Conservation (phyloP, 148 eudicot species). For the Suaeda aralocaspica region DNA sequence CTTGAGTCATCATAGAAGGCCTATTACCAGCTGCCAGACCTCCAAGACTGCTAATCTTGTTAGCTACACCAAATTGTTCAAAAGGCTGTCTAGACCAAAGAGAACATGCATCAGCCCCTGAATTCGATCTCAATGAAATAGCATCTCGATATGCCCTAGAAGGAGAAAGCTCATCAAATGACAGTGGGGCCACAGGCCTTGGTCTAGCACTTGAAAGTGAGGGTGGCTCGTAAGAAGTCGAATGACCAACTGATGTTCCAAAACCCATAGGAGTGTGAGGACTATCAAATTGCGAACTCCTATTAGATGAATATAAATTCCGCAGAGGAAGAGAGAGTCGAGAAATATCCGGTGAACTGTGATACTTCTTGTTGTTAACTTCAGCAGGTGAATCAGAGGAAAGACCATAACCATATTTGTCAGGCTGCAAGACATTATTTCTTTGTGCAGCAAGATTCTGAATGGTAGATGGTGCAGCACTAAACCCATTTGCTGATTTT, state of each 20-base stretch:
- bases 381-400: constrained; percentile 36
- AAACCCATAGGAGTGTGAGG: constrained; percentile 34
- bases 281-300: constrained; percentile 38
- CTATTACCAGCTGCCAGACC: constrained; percentile 26
- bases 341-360: constrained; percentile 87
- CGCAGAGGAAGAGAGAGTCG: constrained; percentile 52
- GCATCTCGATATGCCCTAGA: constrained; percentile 46
- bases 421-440: constrained; percentile 52
- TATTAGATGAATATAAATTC: constrained; percentile 33
- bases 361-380: constrained; percentile 57
- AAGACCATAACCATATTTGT: constrained; percentile 35
- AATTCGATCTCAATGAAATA: constrained; percentile 38
- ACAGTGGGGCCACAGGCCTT: constrained; percentile 44
- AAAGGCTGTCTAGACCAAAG: constrained; percentile 70
- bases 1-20: constrained; percentile 35
- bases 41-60: constrained; percentile 25
- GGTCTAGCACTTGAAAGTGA: constrained; percentile 38
- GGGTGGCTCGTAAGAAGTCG: constrained; percentile 34
- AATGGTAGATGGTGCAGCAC: constrained; percentile 53
- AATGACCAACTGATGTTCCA: constrained; percentile 38
- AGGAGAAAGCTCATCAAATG: constrained; percentile 55
- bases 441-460: constrained; percentile 57
- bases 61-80: constrained; percentile 78
- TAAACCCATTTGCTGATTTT: constrained; percentile 44
- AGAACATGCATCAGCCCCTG: constrained; percentile 51